Evolutionary conservation across 2,329 filamentous ascomycete species (phyloP), one percentile per base, ranked within the genome.

Genomic region (Arthrobotrys sphaeroides): DNA sequence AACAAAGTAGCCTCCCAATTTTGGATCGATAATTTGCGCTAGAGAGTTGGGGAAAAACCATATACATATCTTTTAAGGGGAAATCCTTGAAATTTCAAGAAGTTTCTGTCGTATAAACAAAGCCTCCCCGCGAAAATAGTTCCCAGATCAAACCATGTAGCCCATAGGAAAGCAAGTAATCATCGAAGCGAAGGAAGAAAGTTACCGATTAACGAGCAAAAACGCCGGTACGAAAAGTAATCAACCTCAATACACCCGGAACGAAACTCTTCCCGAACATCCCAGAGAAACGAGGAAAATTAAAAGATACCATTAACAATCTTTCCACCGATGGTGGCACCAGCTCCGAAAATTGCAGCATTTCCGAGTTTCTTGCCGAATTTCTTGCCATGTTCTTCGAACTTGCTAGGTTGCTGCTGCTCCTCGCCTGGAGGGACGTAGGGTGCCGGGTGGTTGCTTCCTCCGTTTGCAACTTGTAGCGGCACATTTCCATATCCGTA

Each of bases 341-440:
- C 94, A 53, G 94, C 94, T 82, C 94, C 94, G 80, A 96, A 96
- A 79, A 97, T 93, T 26, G 93, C 93, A 47, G 87, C 86, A 79
- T 90, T 89, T 5, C 94, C 94, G 81, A 94, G 83, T 86, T 97
- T 98, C 88, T 96, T 96, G 78, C 94, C 94, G 83, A 97, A 91
- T 85, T 97, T 97, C 89, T 97, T 97, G 67, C 92, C 93, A 67
- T 89, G 88, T 83, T 92, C 87, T 77, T 89, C 87, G 13, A 89
- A 84, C 84, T 95, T 95, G 81, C 85, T 86, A 33, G 84, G 85
- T 10, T 84, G 84, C 33, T 81, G 80, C 16, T 83, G 84, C 79
- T 83, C 84, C 73, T 82, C 84, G 77, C 82, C 82, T 62, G 79
- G 78, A 28, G 79, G 81, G 22, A 55, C 74, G 82, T 82, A 78